Base-by-base conservation (phyloP, 31 red algal species). In the Endocladia muricata region DNA sequence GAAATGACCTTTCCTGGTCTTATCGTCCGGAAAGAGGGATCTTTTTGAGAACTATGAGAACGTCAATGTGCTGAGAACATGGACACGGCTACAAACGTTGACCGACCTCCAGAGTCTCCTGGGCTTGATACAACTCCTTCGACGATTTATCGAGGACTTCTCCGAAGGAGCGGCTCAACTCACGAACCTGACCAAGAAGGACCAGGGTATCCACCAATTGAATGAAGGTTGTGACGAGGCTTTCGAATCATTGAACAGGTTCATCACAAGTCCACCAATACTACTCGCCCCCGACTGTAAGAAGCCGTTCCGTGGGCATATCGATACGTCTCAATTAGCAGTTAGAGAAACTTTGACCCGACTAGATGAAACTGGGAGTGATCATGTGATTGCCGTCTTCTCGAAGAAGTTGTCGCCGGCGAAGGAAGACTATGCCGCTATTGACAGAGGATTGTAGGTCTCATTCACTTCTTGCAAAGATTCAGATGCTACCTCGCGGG, bases 141-240 rank as follows among this genome's bases (percentile, higher is more conserved):
- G 76, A 30, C 23, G 62, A 29, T 80, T 67, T 25, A 52, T 80
- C 25, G 6, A 11, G 41, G 55, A 44, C n/a, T 80, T 52, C 41
- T 44, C 74, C 9, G 55, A 2, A 6, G 63, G 60, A 62, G 74
- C 74, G 25, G 74, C 2, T 35, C 74, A 21, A 77, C 29, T 61
- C 22, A 62, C 54, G 8, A 33, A 77, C 30, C 55, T 77, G 32
- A 77, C 49, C 9, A 61, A 62, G 51, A 77, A 77, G 29, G 74
- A 32, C 21, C 6, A 2, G 17, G n/a, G 37, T 22, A 72, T 72
- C 15, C 3, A 43, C 23, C 43, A 72, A 21, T 72, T 37, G 68
- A 34, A 72, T 32, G 21, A 42, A 32, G 23, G 5, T 34, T 72
- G 68, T 25, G 9, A 69, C 25, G 36, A 69, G 13, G 64, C 36